Conservation (phyloP, 176 grass and related monocot species). For the Zea luxurians region DNA sequence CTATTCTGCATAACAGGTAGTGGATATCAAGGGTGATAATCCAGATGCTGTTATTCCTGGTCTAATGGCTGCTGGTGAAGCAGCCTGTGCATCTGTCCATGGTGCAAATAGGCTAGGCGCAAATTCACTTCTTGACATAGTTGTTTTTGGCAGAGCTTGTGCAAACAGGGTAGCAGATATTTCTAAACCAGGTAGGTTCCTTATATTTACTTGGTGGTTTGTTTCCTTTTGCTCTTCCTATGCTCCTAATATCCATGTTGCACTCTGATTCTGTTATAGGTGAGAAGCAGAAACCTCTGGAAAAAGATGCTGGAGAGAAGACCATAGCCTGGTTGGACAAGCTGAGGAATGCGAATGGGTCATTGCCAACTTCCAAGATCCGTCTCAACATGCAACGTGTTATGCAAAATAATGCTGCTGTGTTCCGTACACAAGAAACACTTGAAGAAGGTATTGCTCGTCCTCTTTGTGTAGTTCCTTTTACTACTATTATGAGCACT, state of each 20-base stretch:
- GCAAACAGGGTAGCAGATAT: conserved; percentile 76
- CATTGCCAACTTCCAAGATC: conserved; percentile 69
- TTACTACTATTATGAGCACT: not conserved
- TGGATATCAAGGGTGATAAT: conserved; percentile 64
- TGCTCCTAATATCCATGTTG: conserved; percentile 25
- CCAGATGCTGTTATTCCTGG: conserved; percentile 64
- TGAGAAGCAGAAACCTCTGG: conserved; percentile 69
- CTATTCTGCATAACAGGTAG: conserved; percentile 52
- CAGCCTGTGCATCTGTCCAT: conserved; percentile 83
- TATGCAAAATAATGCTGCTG: conserved; percentile 89
- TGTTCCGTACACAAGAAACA: conserved; percentile 88
- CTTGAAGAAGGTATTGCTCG: conserved; percentile 62
- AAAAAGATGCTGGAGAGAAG: conserved; percentile 60
- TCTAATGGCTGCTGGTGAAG: conserved; percentile 77
- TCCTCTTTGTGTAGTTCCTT: not conserved
- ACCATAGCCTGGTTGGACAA: conserved; percentile 85
- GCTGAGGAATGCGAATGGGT: conserved; percentile 70
- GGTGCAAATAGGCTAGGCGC: conserved; percentile 77
- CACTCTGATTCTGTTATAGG: conserved; percentile 39
- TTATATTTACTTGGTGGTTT: not conserved
- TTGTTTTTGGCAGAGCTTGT: conserved; percentile 90
- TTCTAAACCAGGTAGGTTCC: conserved; percentile 62
- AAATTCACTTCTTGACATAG: conserved; percentile 82
- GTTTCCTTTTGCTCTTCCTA: conserved; percentile 5
- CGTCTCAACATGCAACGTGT: conserved; percentile 85